Conservation (phyloP, 768 basidiomycete genomes). For the Amanita subjunquillea region DNA sequence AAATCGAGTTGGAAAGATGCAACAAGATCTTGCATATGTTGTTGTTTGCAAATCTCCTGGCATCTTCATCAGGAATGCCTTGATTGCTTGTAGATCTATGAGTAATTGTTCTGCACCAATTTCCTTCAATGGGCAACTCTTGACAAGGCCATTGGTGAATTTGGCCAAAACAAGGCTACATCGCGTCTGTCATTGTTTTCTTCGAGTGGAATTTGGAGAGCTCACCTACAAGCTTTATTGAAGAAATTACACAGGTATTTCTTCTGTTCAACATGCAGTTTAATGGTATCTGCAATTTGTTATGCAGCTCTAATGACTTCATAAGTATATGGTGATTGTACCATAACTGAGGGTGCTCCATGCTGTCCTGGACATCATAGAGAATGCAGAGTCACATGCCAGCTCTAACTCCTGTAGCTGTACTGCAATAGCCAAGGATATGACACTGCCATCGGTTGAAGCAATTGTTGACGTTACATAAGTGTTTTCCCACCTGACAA, state of each 20-base stretch:
- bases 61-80: constrained; percentile 71
- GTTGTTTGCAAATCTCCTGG: constrained; percentile 64
- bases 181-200: not conserved
- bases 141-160: constrained; percentile 84
- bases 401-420: constrained; percentile 80
- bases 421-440: constrained; percentile 72
- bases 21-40: constrained; percentile 28
- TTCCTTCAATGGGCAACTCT: constrained; percentile 84
- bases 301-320: constrained; percentile 72
- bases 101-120: constrained; percentile 88
- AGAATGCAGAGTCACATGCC: constrained; percentile 72
- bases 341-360: constrained; percentile 81
- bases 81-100: constrained; percentile 84
- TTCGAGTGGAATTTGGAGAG: not conserved
- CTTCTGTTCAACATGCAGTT: constrained; percentile 82
- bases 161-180: constrained; percentile 70
- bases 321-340: constrained; percentile 69
- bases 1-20: not conserved
- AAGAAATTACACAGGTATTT: too few relatives aligned
- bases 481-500: constrained; percentile 58
- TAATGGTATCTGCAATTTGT: constrained; percentile 66
- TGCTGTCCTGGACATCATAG: constrained; percentile 62
- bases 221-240: constrained; percentile 87
- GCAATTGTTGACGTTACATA: not conserved
- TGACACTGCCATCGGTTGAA: constrained; percentile 44